Evolutionary conservation across 2,329 filamentous ascomycete species (phyloP), one percentile per base, ranked within the genome.

Genomic region (Colletotrichum eremochloae): DNA sequence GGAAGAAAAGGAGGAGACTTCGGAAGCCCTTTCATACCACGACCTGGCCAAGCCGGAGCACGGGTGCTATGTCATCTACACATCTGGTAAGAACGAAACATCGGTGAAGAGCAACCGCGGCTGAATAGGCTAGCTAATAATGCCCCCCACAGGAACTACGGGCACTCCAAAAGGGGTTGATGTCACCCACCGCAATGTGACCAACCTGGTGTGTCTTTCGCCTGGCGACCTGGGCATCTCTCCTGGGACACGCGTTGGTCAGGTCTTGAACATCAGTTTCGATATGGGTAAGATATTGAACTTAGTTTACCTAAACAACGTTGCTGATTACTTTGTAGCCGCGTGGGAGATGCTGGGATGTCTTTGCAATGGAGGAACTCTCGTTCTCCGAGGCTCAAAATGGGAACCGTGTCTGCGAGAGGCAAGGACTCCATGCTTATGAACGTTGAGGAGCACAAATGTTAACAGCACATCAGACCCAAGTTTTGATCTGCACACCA

Each of bases 81-180:
- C 88, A 53, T 89, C 88, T 36, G 86, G 86, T 65, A 56, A 50
- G 55, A 14, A 20, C 29, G 12, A 2, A 18, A 11, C 2, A 20
- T 5, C 2, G 20, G 29, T 14, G 4, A 18, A 20, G 38, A 60
- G 56, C 18, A 42, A 20, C 46, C 15, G 42, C 29, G 7, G 29
- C 42, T 14, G n/a, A 42, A 33, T 8, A 7, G 38, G 2, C 53
- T 62, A 52, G 50, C 15, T 15, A 20, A 61, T 15, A 9, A 40
- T 20, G 24, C 8, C 29, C 29, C 12, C 24, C 24, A 1, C 44
- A 72, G 70, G 70, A 52, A 90, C 88, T 12, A 90, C 88, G 0
- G 88, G 88, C 8, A 84, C 82, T 42, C 88, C 88, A 1, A 90
- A 90, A 75, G 88, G 88, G 1, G 88, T 90, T 9, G 86, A 90